These are phyloP conservation scores for Musa troglodytarum DNA, from an alignment of 176 grass and related monocot genomes.

Conservation along the genomic window DNA sequence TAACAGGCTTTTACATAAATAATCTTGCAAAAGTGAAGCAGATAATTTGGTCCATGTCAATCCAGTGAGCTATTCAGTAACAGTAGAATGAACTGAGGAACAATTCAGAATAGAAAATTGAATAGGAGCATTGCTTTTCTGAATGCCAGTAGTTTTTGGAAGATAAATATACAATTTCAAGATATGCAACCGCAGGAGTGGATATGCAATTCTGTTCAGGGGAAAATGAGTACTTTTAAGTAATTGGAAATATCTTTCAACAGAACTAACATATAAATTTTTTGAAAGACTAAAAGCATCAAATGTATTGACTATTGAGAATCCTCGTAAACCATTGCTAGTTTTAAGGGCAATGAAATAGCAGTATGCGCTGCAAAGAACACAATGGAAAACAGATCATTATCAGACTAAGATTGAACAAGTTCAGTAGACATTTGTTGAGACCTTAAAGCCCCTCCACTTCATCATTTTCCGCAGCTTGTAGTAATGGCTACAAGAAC, in stretches of 20 bases:
- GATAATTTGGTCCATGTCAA: neutral
- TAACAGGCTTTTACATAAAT: neutral
- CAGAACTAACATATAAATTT: too few relatives aligned
- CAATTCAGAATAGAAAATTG: neutral
- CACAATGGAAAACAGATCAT: neutral
- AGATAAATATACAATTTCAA: too few relatives aligned
- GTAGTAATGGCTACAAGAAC: conserved; percentile 70
- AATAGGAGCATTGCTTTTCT: neutral
- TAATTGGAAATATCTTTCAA: too few relatives aligned
- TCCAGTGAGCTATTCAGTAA: neutral
- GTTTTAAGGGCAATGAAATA: neutral
- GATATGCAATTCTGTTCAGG: too few relatives aligned
- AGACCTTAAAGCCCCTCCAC: conserved; percentile 86
- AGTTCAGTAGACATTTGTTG: conserved; percentile 38
- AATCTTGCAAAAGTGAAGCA: neutral
- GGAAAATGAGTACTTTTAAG: too few relatives aligned
- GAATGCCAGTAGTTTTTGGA: neutral
- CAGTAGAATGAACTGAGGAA: too few relatives aligned
- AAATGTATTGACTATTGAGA: neutral
- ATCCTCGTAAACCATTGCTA: neutral
- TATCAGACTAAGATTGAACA: conserved; percentile 32
- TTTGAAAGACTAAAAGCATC: too few relatives aligned
- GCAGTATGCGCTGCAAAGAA: neutral
- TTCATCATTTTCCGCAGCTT: conserved; percentile 96
- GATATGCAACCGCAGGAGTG: too few relatives aligned